These are phyloP conservation scores for Leccinum disarticulatum DNA, from an alignment of 768 basidiomycete genomes.

Conservation along the genomic window DNA sequence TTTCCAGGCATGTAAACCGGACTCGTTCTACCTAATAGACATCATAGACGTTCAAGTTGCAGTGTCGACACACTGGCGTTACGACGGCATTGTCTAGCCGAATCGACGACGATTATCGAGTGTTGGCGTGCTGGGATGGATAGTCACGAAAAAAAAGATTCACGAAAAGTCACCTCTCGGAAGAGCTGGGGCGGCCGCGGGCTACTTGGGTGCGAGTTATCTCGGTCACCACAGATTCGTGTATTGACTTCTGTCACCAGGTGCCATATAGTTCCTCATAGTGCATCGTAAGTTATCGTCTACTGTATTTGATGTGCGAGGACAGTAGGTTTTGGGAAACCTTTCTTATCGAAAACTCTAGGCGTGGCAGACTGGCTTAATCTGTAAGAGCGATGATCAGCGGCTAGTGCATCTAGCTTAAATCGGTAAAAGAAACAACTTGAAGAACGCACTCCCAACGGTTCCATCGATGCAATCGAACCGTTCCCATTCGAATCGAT, in stretches of 20 bases:
- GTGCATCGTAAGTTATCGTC: too few relatives aligned
- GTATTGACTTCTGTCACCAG: slow-evolving; percentile 31
- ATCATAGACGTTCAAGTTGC: neutral
- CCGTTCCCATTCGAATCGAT: too few relatives aligned
- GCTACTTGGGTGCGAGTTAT: slow-evolving; percentile 65
- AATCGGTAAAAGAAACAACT: slow-evolving; percentile 13
- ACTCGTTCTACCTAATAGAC: slow-evolving; percentile 9
- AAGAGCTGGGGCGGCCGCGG: slow-evolving; percentile 70
- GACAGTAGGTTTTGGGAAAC: too few relatives aligned
- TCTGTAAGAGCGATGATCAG: slow-evolving; percentile 12
- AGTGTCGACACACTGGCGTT: neutral
- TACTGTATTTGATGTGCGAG: too few relatives aligned
- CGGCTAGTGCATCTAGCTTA: slow-evolving; percentile 11
- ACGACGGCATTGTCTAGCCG: neutral
- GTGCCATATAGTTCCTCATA: slow-evolving; percentile 59
- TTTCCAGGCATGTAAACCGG: neutral
- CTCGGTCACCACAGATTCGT: neutral
- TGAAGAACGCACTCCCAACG: slow-evolving; percentile 8
- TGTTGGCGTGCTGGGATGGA: neutral
- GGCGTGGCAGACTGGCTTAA: slow-evolving; percentile 1
- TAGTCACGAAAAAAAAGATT: neutral
- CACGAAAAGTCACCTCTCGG: slow-evolving; percentile 1
- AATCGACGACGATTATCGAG: neutral
- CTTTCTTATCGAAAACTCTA: neutral
- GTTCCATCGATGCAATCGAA: slow-evolving; percentile 8